These are phyloP conservation scores for Monosporascus sp. DNA, from an alignment of 2,329 filamentous ascomycete species.

Conservation along the genomic window DNA sequence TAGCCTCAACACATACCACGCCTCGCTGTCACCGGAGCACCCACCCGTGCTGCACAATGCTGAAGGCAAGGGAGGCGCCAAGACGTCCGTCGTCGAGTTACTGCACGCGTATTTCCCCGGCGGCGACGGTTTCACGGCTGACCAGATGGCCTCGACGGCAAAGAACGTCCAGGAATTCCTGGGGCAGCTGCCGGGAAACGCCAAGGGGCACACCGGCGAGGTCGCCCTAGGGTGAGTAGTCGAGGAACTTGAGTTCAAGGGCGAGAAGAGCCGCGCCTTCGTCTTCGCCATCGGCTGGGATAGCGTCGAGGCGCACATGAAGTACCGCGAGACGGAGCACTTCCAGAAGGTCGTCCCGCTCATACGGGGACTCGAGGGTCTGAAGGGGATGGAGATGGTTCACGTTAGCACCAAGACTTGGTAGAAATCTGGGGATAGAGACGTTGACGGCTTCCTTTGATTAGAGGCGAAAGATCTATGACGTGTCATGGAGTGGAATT, in stretches of 20 bases:
- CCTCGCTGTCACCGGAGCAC: constrained; percentile 12
- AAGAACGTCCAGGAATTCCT: constrained; percentile 5
- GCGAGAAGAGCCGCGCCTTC: constrained; percentile 9
- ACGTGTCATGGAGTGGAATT: too few species aligned
- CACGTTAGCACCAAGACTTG: constrained; percentile 9
- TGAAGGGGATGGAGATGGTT: constrained; percentile 13
- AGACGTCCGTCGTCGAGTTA: constrained; percentile 11
- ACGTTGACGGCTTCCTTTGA: too few species aligned
- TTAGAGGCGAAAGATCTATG: too few species aligned
- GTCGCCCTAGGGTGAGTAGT: constrained; percentile 15
- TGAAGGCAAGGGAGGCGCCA: background rate
- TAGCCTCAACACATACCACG: constrained; percentile 11
- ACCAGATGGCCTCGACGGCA: background rate
- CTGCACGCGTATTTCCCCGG: constrained; percentile 13
- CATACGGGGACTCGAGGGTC: constrained; percentile 7
- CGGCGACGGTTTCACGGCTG: background rate
- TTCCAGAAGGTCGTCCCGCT: constrained; percentile 8
- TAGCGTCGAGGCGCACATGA: constrained; percentile 10
- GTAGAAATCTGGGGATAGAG: background rate
- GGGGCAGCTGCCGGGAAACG: background rate
- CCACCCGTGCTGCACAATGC: constrained; percentile 7
- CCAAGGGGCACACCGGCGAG: constrained; percentile 9
- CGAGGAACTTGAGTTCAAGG: constrained; percentile 13
- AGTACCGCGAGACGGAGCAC: constrained; percentile 9
- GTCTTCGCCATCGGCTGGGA: constrained; percentile 17